These are phyloP conservation scores for Ophiostoma perfectum DNA, from an alignment of 2,329 filamentous ascomycete species.

Conservation along the genomic window DNA sequence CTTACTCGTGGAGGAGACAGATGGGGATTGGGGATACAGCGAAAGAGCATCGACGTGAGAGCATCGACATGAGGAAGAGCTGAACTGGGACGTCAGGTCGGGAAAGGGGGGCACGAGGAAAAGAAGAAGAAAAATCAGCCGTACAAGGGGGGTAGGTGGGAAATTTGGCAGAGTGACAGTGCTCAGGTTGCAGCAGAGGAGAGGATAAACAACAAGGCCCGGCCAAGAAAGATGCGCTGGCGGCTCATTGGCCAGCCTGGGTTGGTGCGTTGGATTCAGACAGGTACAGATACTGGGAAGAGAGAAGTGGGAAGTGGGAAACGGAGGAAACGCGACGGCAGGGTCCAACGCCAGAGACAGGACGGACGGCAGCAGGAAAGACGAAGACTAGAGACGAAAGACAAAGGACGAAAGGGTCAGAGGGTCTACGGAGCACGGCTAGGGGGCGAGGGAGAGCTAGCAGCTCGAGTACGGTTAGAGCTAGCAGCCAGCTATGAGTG, in stretches of 20 bases:
- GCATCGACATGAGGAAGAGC: background rate
- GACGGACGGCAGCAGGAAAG: too few species aligned
- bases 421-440: background rate
- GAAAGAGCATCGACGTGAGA: background rate
- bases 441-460: background rate
- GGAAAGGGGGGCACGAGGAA: background rate
- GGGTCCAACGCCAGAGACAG: background rate
- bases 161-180: background rate
- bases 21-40: too few species aligned
- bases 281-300: background rate
- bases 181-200: background rate
- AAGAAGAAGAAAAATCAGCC: background rate
- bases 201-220: background rate
- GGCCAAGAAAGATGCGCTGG: background rate
- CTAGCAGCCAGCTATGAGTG: background rate
- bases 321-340: conserved; percentile 1
- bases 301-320: conserved; percentile 5
- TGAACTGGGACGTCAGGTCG: background rate
- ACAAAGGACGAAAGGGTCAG: background rate
- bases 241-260: background rate
- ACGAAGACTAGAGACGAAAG: background rate
- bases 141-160: background rate
- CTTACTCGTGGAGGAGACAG: too few species aligned
- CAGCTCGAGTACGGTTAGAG: background rate
- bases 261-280: background rate